Conservation (phyloP, 352 stramenopile species). For the Phytophthora nicotianae region DNA sequence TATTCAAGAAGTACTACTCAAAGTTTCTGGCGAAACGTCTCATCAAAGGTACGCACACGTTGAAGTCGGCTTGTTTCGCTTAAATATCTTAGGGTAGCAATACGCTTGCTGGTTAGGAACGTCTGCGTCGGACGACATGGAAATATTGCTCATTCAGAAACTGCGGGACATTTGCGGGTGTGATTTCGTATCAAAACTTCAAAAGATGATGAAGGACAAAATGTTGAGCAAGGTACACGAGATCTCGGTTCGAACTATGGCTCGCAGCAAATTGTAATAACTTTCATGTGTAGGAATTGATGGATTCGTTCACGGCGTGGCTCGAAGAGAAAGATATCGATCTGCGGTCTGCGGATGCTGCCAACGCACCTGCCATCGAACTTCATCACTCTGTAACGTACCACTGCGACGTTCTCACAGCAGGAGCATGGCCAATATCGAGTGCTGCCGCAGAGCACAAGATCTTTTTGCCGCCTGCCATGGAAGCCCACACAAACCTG, state of each 20-base stretch:
- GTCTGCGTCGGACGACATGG: conserved; percentile 76
- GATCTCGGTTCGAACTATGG: not conserved
- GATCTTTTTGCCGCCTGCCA: conserved; percentile 56
- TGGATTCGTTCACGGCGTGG: conserved; percentile 72
- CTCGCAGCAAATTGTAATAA: conserved; percentile 7
- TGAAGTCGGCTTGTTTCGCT: not conserved
- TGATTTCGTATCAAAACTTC: conserved; percentile 89
- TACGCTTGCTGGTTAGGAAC: conserved; percentile 36
- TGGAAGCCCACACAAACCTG: conserved; percentile 67
- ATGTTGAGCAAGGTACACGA: conserved; percentile 72
- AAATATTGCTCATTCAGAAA: conserved; percentile 83
- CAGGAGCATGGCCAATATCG: conserved; percentile 85
- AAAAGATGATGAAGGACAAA: conserved; percentile 91
- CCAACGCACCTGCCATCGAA: conserved; percentile 48
- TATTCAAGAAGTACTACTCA: conserved; percentile 91
- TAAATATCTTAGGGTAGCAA: not conserved
- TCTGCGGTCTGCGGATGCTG: conserved; percentile 38
- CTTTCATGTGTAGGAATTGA: conserved; percentile 53
- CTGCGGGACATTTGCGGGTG: conserved; percentile 84
- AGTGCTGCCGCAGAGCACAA: conserved; percentile 56
- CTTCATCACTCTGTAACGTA: conserved; percentile 68
- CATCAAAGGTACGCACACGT: conserved; percentile 68
- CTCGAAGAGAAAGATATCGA: conserved; percentile 67
- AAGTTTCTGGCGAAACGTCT: conserved; percentile 85
- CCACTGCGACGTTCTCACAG: conserved; percentile 84